Base-by-base conservation (phyloP, 129 eudicot species). In the Centaurea solstitialis region DNA sequence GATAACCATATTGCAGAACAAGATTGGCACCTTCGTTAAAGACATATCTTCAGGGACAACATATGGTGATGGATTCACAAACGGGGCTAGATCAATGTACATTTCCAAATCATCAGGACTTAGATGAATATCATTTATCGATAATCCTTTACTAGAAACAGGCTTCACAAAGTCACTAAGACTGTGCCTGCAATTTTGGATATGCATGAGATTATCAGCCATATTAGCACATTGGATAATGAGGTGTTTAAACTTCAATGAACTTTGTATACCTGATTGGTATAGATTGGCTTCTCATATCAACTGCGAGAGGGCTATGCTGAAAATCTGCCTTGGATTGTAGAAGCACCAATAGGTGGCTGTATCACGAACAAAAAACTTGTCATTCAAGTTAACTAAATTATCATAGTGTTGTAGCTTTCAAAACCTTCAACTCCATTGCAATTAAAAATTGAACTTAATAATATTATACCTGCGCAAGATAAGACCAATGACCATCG, bases 41-140 rank as follows among this genome's bases (percentile, higher is more conserved):
- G 98, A 90, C 99, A 95, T 95, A 85, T 95, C 99, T 84, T 95
- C 99, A 38, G 99, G 98, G 59, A 95, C 98, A 80, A 95, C 87
- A 82, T 95, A 95, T 7, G 99, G 99, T 9, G 99, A 95, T 20
- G 98, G 97, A 74, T 95, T 95, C 35, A 95, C 82, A 86, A 92
- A 95, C 0, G 99, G 99, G 37, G 98, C 97, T 65, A 95, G 91
- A 88, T 95, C 99, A 82, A 95, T 88, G 90, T 92, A 95, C 99
- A 95, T 95, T 87, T 95, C 97, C 62, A 92, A 47, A 86, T 95
- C 98, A 85, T 95, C 99, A 4, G 88, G 73, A 76, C 93, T 91
- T 66, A 92, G 76, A 86, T 89, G 97, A 62, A 95, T 87, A 80
- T 95, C 99, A 82, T 88, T 50, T 65, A 95, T 85, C 37, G 98